Base-by-base conservation (phyloP, 2,329 filamentous ascomycete genomes). In the Zalaria obscura region DNA sequence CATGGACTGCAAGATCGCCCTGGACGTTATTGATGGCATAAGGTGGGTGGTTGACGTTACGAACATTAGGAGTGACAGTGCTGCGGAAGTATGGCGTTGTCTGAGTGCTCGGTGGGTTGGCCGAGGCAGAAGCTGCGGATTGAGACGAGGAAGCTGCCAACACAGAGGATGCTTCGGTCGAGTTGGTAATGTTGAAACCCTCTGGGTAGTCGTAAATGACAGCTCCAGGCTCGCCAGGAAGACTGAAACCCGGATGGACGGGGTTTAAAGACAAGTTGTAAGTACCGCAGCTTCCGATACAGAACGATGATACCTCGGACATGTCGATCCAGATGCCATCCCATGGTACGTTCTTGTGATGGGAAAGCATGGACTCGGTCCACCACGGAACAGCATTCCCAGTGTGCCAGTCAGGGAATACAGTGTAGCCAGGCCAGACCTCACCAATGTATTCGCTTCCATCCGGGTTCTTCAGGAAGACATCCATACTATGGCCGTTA, bases 21-120 rank as follows among this genome's bases (percentile, higher is more conserved):
- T 82, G 71, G 34, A 77, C 73, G 55, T 88, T 75, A 56, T 87
- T 78, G 54, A 89, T 80, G 4, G 76, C 73, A 52, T 89, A 91
- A 2, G 83, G 80, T 25, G 84, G 84, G 50, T 78, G 70, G 52
- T 86, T 76, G 43, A 89, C 61, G 51, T 87, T 72, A 18, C 83
- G 72, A 8, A 67, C 64, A 1, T 78, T 80, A 0, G 73, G 66
- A 0, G 76, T 81, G 1, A 78, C 75, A 1, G 67, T 77, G 0
- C 73, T 76, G 3, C 72, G 68, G 38, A 76, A 56, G 50, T 76
- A 79, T 0, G 63, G 50, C 2, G 52, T 55, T 0, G 58, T 56
- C 2, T 54, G 52, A 3, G 57, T 55, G 26, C 50, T 50, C 5
- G 50, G 38, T 5, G 41, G 42, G 9, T 46, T 40, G 25, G 47